Base-by-base conservation (phyloP, 2,329 filamentous ascomycete species). In the Lecanosticta acicola region DNA sequence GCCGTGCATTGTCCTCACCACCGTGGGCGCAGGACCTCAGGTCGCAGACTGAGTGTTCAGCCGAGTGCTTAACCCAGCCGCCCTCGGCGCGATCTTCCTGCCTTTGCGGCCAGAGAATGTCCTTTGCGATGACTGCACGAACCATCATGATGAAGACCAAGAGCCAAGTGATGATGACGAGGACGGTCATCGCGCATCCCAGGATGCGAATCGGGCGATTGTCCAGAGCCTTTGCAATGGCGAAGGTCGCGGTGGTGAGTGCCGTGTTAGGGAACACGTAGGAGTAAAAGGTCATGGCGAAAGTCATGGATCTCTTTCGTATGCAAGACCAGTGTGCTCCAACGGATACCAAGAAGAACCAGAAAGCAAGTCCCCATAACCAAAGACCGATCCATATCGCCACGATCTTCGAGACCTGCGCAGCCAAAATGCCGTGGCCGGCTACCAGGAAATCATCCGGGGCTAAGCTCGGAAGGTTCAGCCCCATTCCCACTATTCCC, bases 201-300 rank as follows among this genome's bases (percentile, higher is more conserved):
- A 86, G 68, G 8, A 89, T 76, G 34, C 80, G 69, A 34, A 93
- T 77, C 0, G 80, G 75, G 4, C 47, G 54, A 40, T 65, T 61
- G 42, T 66, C 55, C 9, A 73, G 57, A 1, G 65, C 80, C 8
- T 74, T 72, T 0, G 79, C 84, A 40, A 93, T 76, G 2, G 83
- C 78, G 53, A 85, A 81, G 0, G 86, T 93, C 0, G 85, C 84
- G 0, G 83, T 85, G 32, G 56, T 59, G 9, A 64, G 50, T 9
- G 61, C 61, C 33, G 85, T 90, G 56, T 90, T 88, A 1, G 86
- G 85, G 59, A 90, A 90, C 3, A 90, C 76, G 64, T 90, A 91
- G 3, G 81, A 86, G 67, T 84, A 93, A 82, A 86, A 94, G 1
- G 83, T 87, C 85, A 93, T 90, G 14, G 85, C 83, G 59, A 90